Base-by-base conservation (phyloP, 1,284 basidiomycete species). In the Porogramme epimiltina region DNA sequence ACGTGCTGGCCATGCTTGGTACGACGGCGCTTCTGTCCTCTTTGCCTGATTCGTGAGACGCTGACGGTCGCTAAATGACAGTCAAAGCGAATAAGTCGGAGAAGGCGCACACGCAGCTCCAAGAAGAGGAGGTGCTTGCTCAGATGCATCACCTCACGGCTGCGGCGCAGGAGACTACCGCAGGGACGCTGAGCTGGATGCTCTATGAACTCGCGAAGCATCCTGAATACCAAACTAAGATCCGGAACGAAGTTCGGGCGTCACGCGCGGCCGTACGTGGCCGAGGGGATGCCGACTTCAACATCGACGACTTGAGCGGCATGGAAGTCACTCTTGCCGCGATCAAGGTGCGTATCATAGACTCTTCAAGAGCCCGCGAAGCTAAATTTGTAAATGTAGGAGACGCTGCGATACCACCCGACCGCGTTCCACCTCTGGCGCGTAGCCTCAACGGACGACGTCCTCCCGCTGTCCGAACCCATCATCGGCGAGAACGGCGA, bases 51-150 rank as follows among this genome's bases (percentile, higher is more conserved):
- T n/a, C n/a, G n/a, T n/a, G n/a, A n/a, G n/a, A n/a, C 31, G 5
- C 34, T 38, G 15, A 23, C 25, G n/a, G 9, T n/a, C 18, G 10
- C 26, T 25, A n/a, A 22, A 16, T 22, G 8, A 10, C 42, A 83
- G 82, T 82, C 45, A 77, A 73, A 59, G 81, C 82, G 2, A 84
- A 84, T 53, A 66, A 67, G 34, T 75, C 76, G 2, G 67, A 75
- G 38, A 67, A 79, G 20, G 69, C 71, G 38, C 73, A 70, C 51
- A 67, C 66, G 15, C 71, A 69, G 47, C 65, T 85, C 45, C 74
- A 58, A 3, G 75, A 82, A 20, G 74, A 75, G 22, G 84, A 75
- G 49, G 59, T 73, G 34, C 43, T 79, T 2, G 66, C 80, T 3
- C 79, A 84, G 64, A 79, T 86, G 73, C 70, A 48, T 71, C 73